These are phyloP conservation scores for Gloeopeniophorella convolvens DNA, from an alignment of 768 basidiomycete species.

Conservation along the genomic window DNA sequence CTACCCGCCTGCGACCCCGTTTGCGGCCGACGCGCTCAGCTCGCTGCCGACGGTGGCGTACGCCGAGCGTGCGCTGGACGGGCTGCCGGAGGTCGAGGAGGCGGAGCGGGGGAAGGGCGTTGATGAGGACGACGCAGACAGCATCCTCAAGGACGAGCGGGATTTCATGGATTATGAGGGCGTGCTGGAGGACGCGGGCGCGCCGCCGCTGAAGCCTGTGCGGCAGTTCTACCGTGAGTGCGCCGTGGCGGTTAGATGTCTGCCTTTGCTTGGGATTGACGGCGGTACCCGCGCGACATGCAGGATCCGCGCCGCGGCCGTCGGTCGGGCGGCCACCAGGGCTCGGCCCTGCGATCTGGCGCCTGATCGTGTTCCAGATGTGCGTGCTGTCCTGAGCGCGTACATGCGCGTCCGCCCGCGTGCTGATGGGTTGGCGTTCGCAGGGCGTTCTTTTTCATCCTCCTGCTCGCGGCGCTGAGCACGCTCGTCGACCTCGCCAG, in stretches of 20 bases:
- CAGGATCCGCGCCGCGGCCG: slow-evolving; percentile 13
- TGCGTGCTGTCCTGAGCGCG: slow-evolving; percentile 24
- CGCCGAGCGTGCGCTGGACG: background rate
- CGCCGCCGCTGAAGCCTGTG: background rate
- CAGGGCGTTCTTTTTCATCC: slow-evolving; percentile 40
- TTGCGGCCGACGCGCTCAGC: background rate
- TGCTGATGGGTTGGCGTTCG: slow-evolving; percentile 13
- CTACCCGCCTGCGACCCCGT: background rate
- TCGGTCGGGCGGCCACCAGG: slow-evolving; percentile 17
- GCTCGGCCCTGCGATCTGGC: slow-evolving; percentile 41
- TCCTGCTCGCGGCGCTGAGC: slow-evolving; percentile 44
- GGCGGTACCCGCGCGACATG: background rate
- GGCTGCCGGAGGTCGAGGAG: slow-evolving; percentile 9
- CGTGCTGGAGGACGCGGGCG: background rate
- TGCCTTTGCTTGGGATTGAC: background rate
- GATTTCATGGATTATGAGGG: background rate
- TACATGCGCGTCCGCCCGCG: background rate
- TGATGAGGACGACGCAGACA: too few species aligned
- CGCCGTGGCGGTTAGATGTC: background rate
- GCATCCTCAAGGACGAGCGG: slow-evolving; percentile 10
- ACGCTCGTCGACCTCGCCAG: slow-evolving; percentile 45
- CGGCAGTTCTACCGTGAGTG: slow-evolving; percentile 15
- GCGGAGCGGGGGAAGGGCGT: background rate
- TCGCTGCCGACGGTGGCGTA: background rate
- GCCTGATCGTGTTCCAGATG: slow-evolving; percentile 52